phyloP scores from a whole-genome alignment of 2,329 filamentous ascomycete species.

The Allantophomopsis cytisporea region DNA sequence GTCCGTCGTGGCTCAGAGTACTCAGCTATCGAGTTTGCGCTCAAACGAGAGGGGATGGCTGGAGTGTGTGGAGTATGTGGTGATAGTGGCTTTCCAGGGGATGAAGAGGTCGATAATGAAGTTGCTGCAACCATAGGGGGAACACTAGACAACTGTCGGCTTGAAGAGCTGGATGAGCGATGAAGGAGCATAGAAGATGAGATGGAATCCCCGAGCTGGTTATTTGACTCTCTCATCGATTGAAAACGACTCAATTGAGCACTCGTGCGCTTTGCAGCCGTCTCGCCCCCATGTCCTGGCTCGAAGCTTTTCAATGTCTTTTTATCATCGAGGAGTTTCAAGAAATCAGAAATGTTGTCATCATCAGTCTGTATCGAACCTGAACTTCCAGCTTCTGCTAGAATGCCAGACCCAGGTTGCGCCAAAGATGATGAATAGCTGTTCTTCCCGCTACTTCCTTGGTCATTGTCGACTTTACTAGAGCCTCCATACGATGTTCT shows the following conservation, averaged over 20 bases:
- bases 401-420: constrained; percentile 65
- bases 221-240: constrained; percentile 78
- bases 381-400: constrained; percentile 58
- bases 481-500: constrained; percentile 65
- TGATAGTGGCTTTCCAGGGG: constrained; percentile 79
- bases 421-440: constrained; percentile 56
- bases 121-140: constrained; percentile 57
- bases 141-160: constrained; percentile 43
- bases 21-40: constrained; percentile 75
- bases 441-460: constrained; percentile 67
- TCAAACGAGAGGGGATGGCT: constrained; percentile 84
- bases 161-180: constrained; percentile 64
- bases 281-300: constrained; percentile 49
- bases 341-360: constrained; percentile 85
- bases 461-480: constrained; percentile 60
- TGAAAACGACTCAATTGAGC: constrained; percentile 78
- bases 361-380: constrained; percentile 64
- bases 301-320: constrained; percentile 79
- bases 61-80: constrained; percentile 88
- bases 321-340: constrained; percentile 77
- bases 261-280: constrained; percentile 60
- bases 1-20: constrained; percentile 28
- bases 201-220: constrained; percentile 82
- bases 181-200: constrained; percentile 79
- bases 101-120: constrained; percentile 74